Percentiles rank a stretch among this genome's conserved stretches.
Conservation (phyloP, 176 grass and related monocot species). For the Oryza coarctata region DNA sequence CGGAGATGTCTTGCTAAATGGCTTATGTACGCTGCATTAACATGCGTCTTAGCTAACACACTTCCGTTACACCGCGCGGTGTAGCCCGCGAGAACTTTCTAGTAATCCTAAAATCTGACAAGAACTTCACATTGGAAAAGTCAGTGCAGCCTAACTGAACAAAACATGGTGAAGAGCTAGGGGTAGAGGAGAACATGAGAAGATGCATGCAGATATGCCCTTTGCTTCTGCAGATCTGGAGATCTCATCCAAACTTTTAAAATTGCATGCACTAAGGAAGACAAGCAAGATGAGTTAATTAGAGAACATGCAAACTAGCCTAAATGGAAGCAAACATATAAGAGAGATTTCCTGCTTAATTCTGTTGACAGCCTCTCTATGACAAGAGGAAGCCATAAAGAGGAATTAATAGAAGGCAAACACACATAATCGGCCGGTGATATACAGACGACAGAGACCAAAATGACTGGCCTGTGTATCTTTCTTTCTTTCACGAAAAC, state of each 20-base stretch:
- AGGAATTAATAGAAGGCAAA: neutral
- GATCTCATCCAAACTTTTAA: neutral
- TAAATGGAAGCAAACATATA: neutral
- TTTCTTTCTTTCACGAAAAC: neutral
- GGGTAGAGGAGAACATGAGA: no score
- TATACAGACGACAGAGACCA: neutral
- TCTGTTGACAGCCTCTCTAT: neutral
- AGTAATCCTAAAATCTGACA: conserved; percentile 16
- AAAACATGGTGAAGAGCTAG: neutral
- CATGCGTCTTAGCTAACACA: no score
- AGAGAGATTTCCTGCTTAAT: neutral
- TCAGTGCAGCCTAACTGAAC: neutral
- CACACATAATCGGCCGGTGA: no score
- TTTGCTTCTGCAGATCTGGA: conserved; percentile 21
- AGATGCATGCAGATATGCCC: neutral
- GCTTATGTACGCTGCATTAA: no score
- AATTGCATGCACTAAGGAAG: neutral
- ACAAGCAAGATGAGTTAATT: neutral
- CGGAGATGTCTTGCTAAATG: no score
- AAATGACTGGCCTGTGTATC: neutral
- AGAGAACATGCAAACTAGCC: neutral
- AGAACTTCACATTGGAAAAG: neutral
- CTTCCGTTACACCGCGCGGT: no score
- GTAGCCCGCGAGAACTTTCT: no score
- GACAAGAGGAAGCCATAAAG: neutral